Conservation (phyloP, 1,284 basidiomycete genomes). For the Cutaneotrichosporon sp. region DNA sequence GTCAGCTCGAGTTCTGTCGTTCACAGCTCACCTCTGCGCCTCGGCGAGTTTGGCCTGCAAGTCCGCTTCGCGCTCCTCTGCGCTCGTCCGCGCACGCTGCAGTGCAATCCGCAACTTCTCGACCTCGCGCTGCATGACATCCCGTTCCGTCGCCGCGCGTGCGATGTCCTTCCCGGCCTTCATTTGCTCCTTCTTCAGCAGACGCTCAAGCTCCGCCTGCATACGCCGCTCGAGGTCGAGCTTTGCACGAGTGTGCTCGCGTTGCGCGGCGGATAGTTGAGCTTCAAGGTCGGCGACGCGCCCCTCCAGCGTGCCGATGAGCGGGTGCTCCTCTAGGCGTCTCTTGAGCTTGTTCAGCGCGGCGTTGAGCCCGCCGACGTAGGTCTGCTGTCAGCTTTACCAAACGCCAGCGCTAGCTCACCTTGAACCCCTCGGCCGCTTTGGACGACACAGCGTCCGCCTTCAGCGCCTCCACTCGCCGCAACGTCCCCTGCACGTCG, state of each 20-base stretch:
- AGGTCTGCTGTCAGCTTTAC: slow-evolving; percentile 33
- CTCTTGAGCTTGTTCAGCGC: slow-evolving; percentile 31
- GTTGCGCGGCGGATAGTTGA: slow-evolving; percentile 15
- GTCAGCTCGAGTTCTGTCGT: slow-evolving; percentile 8
- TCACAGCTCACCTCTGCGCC: slow-evolving; percentile 25
- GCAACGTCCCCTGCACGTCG: slow-evolving; percentile 30
- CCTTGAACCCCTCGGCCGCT: slow-evolving; percentile 35
- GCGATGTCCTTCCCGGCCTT: slow-evolving; percentile 18
- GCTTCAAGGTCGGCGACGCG: slow-evolving; percentile 1
- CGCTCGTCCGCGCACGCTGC: slow-evolving; percentile 13
- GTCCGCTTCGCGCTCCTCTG: slow-evolving; percentile 30
- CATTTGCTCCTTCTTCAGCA: slow-evolving; percentile 18
- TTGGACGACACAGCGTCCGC: slow-evolving; percentile 26
- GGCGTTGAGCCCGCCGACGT: slow-evolving; percentile 33
- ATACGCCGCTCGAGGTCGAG: slow-evolving; percentile 15
- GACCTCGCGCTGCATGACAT: slow-evolving; percentile 27
- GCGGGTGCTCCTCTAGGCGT: slow-evolving; percentile 29
- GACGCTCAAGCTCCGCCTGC: slow-evolving; percentile 3
- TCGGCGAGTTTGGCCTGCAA: slow-evolving; percentile 19
- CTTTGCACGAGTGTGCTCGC: slow-evolving; percentile 17
- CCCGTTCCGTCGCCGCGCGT: slow-evolving; percentile 24
- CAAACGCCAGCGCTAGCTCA: slow-evolving; percentile 16
- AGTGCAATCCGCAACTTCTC: slow-evolving; percentile 24
- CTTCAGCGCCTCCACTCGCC: slow-evolving; percentile 28
- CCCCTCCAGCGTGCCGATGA: slow-evolving; percentile 23